These are phyloP conservation scores for Xerocomus amazonicus DNA, from an alignment of 1,284 basidiomycete genomes.

Conservation along the genomic window DNA sequence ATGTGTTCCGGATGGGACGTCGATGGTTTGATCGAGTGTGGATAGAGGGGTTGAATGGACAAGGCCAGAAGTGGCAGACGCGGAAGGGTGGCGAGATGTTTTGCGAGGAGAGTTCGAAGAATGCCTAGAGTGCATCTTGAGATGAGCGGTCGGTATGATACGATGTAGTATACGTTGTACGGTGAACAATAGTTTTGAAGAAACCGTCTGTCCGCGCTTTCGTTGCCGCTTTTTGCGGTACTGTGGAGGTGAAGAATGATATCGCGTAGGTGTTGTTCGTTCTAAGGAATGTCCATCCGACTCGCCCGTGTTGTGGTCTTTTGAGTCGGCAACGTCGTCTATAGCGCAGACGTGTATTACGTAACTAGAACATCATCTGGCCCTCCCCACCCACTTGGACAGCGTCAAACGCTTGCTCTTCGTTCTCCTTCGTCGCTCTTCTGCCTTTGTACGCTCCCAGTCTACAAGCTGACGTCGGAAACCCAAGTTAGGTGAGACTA, in stretches of 20 bases:
- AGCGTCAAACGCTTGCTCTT: constrained; percentile 9
- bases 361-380: constrained; percentile 11
- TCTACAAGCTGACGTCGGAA: constrained; percentile 60
- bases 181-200: not conserved
- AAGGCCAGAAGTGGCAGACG: constrained; percentile 17
- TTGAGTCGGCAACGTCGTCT: constrained; percentile 4
- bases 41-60: constrained; percentile 27
- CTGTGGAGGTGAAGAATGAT: not conserved
- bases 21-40: constrained; percentile 31
- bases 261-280: constrained; percentile 11
- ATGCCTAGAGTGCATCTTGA: constrained; percentile 29
- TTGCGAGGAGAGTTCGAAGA: constrained; percentile 30
- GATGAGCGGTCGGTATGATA: not conserved
- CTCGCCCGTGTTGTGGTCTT: constrained; percentile 4
- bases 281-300: constrained; percentile 30
- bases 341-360: constrained; percentile 15
- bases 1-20: constrained; percentile 37
- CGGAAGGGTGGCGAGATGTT: constrained; percentile 29
- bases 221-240: constrained; percentile 9
- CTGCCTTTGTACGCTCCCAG: constrained; percentile 36
- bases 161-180: constrained; percentile 10
- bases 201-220: constrained; percentile 1
- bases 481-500: constrained; percentile 62
- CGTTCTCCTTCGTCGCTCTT: constrained; percentile 16
- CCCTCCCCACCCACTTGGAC: constrained; percentile 20